phyloP scores from a whole-genome alignment of 2,329 filamentous ascomycete genomes.

The Xylariaceae sp. region DNA sequence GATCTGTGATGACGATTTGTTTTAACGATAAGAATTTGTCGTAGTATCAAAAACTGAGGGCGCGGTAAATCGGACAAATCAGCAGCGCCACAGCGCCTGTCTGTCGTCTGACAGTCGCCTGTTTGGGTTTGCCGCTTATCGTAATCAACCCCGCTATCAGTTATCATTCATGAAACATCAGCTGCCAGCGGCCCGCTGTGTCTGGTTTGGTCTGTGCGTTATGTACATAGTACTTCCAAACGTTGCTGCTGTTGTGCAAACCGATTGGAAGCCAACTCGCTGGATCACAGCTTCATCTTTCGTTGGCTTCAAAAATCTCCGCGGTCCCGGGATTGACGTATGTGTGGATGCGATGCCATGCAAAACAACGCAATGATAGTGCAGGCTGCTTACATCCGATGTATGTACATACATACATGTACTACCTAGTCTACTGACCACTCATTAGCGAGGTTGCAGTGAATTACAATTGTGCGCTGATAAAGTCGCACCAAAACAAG shows the following conservation, averaged over 20 bases:
- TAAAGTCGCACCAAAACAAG: slow-evolving; percentile 17
- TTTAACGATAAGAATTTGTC: slow-evolving; percentile 12
- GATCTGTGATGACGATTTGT: not conserved
- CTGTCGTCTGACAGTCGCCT: slow-evolving; percentile 28
- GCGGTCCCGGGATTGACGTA: slow-evolving; percentile 15
- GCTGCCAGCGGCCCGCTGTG: slow-evolving; percentile 22
- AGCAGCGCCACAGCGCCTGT: slow-evolving; percentile 25
- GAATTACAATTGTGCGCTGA: not conserved
- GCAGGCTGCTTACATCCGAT: slow-evolving; percentile 6
- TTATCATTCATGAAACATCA: slow-evolving; percentile 12
- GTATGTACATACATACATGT: slow-evolving; percentile 7
- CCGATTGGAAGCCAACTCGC: slow-evolving; percentile 26
- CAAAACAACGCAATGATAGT: slow-evolving; percentile 16
- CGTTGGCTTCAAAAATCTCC: slow-evolving; percentile 25
- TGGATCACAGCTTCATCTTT: slow-evolving; percentile 19
- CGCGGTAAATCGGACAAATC: slow-evolving; percentile 33
- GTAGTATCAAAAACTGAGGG: slow-evolving; percentile 7
- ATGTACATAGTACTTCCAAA: not conserved
- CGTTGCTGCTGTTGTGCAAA: too few relatives aligned
- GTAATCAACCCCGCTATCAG: slow-evolving; percentile 18
- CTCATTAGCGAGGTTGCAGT: not conserved
- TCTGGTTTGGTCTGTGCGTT: slow-evolving; percentile 7
- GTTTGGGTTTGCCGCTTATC: slow-evolving; percentile 24
- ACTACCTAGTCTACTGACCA: not conserved
- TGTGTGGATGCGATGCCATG: not conserved